Percentiles rank a stretch among this genome's conserved stretches.
Evolutionary conservation across 2,329 filamentous ascomycete species (phyloP).

Genomic region (Helicocarpus griseus): DNA sequence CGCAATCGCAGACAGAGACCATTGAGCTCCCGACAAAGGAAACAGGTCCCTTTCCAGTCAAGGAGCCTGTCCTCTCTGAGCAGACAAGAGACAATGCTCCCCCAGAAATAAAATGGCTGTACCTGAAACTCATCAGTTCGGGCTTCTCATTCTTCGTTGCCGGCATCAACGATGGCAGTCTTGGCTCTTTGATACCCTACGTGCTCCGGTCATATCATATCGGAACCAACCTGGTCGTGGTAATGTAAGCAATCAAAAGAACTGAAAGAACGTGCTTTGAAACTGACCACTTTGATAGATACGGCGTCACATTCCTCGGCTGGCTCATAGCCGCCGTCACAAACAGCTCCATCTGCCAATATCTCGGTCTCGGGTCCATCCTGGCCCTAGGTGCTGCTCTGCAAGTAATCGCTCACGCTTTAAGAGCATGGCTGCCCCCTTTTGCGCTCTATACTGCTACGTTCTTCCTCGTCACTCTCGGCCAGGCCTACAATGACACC

Average conservation of each 20-base stretch:
- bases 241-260: constrained; percentile 37
- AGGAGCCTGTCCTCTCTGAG: too few relatives aligned
- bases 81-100: too few relatives aligned
- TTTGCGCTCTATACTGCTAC: constrained; percentile 49
- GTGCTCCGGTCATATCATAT: constrained; percentile 49
- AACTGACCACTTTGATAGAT: constrained; percentile 30
- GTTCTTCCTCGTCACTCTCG: constrained; percentile 49
- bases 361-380: constrained; percentile 48
- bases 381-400: constrained; percentile 47
- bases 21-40: too few relatives aligned
- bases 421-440: constrained; percentile 49
- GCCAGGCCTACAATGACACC: constrained; percentile 55
- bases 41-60: too few relatives aligned
- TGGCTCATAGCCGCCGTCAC: constrained; percentile 51
- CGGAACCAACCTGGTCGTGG: constrained; percentile 42
- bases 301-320: constrained; percentile 48
- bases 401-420: constrained; percentile 44
- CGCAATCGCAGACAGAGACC: too few relatives aligned
- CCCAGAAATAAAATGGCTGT: neutral
- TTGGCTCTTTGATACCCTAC: constrained; percentile 55
- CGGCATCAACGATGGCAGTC: constrained; percentile 54
- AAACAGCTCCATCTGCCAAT: constrained; percentile 44
- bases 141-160: constrained; percentile 57
- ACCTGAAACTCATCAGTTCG: constrained; percentile 43
- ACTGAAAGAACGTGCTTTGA: too few relatives aligned